These are phyloP conservation scores for Candida smagusa DNA, from an alignment of 1,139 yeast genomes.

Conservation along the genomic window DNA sequence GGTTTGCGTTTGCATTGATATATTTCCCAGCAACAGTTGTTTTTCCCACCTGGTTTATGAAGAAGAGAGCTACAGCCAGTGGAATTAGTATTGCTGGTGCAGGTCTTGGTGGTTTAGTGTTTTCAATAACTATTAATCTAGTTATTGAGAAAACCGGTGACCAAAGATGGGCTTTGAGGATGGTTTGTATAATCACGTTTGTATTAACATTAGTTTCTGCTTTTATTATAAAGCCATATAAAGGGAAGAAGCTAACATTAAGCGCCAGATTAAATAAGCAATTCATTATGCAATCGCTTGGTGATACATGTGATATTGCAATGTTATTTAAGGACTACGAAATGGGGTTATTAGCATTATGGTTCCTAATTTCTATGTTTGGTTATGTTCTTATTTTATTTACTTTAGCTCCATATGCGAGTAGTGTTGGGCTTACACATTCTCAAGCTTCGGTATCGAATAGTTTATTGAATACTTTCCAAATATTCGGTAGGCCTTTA, in stretches of 20 bases:
- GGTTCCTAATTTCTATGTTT: slow-evolving; percentile 55
- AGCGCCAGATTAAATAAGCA: slow-evolving; percentile 18
- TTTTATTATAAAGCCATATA: slow-evolving; percentile 46
- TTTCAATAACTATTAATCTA: slow-evolving; percentile 46
- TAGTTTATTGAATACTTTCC: slow-evolving; percentile 62
- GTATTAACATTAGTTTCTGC: slow-evolving; percentile 33
- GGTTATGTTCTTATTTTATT: slow-evolving; percentile 61
- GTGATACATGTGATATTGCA: slow-evolving; percentile 24
- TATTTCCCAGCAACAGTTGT: slow-evolving; percentile 58
- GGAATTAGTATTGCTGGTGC: slow-evolving; percentile 62
- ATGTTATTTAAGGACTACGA: slow-evolving; percentile 33
- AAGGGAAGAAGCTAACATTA: slow-evolving; percentile 30
- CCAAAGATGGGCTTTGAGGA: slow-evolving; percentile 65
- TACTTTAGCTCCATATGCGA: slow-evolving; percentile 60
- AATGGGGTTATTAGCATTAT: slow-evolving; percentile 43
- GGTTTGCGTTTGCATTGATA: slow-evolving; percentile 56
- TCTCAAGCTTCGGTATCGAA: slow-evolving; percentile 58
- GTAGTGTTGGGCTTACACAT: slow-evolving; percentile 53
- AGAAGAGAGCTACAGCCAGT: slow-evolving; percentile 52
- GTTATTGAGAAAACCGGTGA: slow-evolving; percentile 49
- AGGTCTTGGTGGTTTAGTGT: slow-evolving; percentile 57
- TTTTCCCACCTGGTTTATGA: slow-evolving; percentile 63
- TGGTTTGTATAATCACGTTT: slow-evolving; percentile 50
- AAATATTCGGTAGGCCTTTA: slow-evolving; percentile 61
- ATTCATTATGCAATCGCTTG: slow-evolving; percentile 18